Conservation (phyloP, 306 rosid genomes). For the Quercus variabilis region DNA sequence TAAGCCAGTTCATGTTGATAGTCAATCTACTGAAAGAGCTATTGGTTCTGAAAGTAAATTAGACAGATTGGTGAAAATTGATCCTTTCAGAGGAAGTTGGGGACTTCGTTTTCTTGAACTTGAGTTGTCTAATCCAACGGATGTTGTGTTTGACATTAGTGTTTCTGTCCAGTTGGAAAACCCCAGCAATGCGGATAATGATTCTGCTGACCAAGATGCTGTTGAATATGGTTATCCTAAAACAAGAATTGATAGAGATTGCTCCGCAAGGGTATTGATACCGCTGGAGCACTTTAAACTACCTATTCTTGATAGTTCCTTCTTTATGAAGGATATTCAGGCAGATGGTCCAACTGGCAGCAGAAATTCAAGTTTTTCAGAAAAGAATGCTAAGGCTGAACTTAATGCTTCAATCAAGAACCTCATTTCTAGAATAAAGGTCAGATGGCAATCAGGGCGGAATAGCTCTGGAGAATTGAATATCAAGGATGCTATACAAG, state of each 20-base stretch:
- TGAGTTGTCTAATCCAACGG: constrained; percentile 90
- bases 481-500: constrained; percentile 87
- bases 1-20: constrained; percentile 34
- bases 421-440: constrained; percentile 84
- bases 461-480: constrained; percentile 85
- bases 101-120: constrained; percentile 88
- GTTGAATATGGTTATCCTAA: constrained; percentile 74
- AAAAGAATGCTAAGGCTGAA: constrained; percentile 79
- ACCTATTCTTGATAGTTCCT: constrained; percentile 88
- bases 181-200: constrained; percentile 41
- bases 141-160: constrained; percentile 74
- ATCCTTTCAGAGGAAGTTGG: constrained; percentile 96
- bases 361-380: constrained; percentile 63
- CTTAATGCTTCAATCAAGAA: constrained; percentile 86
- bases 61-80: constrained; percentile 83
- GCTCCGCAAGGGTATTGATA: constrained; percentile 91
- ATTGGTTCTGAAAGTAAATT: constrained; percentile 45
- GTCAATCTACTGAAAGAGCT: constrained; percentile 38
- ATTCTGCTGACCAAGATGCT: constrained; percentile 46
- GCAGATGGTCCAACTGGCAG: constrained; percentile 40
- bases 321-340: constrained; percentile 62
- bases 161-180: constrained; percentile 82
- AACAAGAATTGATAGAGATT: constrained; percentile 85
- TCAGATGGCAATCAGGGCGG: constrained; percentile 87
- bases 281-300: constrained; percentile 90